Percentiles rank a stretch among this genome's conserved stretches.
Evolutionary conservation across 1,139 yeast species (phyloP).

Genomic region (Candida dubliniensis): DNA sequence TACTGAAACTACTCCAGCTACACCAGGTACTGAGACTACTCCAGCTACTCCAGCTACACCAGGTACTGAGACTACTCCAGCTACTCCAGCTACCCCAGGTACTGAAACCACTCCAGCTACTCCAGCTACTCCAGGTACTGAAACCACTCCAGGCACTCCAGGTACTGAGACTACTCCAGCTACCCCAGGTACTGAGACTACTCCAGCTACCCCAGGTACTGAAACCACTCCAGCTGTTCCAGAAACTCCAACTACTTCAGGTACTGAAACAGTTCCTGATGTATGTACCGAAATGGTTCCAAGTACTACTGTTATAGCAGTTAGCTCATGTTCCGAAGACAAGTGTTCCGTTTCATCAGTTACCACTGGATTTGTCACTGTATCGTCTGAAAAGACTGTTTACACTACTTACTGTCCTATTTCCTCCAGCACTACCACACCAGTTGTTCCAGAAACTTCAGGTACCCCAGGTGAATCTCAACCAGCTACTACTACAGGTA

Average conservation of each 20-base stretch:
- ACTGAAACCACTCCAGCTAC: too few relatives aligned
- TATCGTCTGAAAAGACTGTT: conserved; percentile 21
- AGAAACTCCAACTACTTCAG: not conserved
- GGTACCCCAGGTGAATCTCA: conserved; percentile 6
- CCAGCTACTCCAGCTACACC: too few relatives aligned
- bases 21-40: too few relatives aligned
- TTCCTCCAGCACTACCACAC: conserved; percentile 1
- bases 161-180: too few relatives aligned
- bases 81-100: too few relatives aligned
- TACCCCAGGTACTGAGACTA: too few relatives aligned
- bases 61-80: too few relatives aligned
- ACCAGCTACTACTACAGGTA: conserved; percentile 2
- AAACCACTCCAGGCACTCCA: too few relatives aligned
- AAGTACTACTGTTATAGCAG: not conserved
- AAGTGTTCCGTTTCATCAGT: conserved; percentile 24
- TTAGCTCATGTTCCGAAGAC: not conserved
- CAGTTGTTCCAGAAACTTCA: conserved; percentile 2
- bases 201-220: conserved; percentile 11
- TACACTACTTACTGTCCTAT: conserved; percentile 20
- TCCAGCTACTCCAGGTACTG: too few relatives aligned
- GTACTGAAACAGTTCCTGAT: too few relatives aligned
- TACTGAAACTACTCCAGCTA: too few relatives aligned
- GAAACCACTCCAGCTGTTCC: conserved; percentile 1
- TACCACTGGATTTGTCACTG: conserved; percentile 26
- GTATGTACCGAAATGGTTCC: not conserved